Base-by-base conservation (phyloP, 306 rosid genomes). In the Cyclanthera cordifolia region DNA sequence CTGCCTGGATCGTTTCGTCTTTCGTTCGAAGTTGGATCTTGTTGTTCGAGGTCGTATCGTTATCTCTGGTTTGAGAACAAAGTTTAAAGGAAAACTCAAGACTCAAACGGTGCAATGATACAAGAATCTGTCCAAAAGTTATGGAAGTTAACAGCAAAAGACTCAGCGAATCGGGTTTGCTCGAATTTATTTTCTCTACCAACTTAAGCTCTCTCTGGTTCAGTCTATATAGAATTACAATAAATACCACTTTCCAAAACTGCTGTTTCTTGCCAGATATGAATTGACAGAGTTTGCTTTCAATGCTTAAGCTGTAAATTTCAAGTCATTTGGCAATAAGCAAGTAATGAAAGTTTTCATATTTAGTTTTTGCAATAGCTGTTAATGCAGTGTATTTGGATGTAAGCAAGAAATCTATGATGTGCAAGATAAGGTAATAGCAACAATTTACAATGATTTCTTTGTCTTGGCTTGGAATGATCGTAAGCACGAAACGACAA, bases 381-480 rank as follows among this genome's bases (percentile, higher is more conserved):
- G 67, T 60, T 60, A 34, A 32, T 32, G 37, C 37, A 32, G 37
- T 32, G 37, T 32, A 32, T 32, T 32, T 32, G 37, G 37, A 32
- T 32, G 37, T 7, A 37, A 39, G 30, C 69, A 5, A 32, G 67
- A 59, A 59, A 59, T 32, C 17, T 32, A 59, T 32, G 8, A 17
- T n/a, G 67, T 34, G 48, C 2, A 60, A 19, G n/a, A 60, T 37
- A 60, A 60, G 49, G 49, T 60, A 34, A 60, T n/a, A 60, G 68
- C 68, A 17, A 39, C 54, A 24, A 45, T 25, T 3, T 66, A 46
- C 54, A 24, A 46, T 1, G 51, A 45, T 15, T 12, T 8, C 23
- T 6, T 49, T 24, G 39, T 46, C 54, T 24, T 15, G 21, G 23
- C 6, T 46, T 24, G 54, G n/a, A n/a, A 46, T 3, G 55, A 66